A percentile compares a stretch with the other conserved stretches of the same genome.
These are phyloP conservation scores for Dioscorea alata DNA, from an alignment of 106 monocot genomes.

Conservation along the genomic window DNA sequence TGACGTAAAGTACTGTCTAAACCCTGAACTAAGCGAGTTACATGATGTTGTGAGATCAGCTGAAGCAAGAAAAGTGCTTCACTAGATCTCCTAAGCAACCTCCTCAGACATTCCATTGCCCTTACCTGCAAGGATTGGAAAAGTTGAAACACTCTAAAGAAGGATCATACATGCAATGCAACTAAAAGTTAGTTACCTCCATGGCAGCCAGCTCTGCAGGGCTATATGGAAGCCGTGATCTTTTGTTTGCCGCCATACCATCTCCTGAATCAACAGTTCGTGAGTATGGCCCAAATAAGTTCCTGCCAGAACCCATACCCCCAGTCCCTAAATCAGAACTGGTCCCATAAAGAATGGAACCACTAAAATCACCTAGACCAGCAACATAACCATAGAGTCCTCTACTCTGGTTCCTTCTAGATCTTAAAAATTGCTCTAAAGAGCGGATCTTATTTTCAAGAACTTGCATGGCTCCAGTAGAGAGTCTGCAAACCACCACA, in stretches of 20 bases:
- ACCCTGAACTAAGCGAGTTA: slow-evolving; percentile 68
- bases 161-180: neutral
- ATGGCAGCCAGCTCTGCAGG: slow-evolving; percentile 85
- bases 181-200: slow-evolving; percentile 52
- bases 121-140: slow-evolving; percentile 48
- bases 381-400: slow-evolving; percentile 96
- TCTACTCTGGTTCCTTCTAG: slow-evolving; percentile 85
- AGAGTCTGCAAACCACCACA: slow-evolving; percentile 62
- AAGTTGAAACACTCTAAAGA: slow-evolving; percentile 1
- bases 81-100: slow-evolving; percentile 87
- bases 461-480: slow-evolving; percentile 52
- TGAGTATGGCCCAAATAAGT: slow-evolving; percentile 18
- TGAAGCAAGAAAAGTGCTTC: slow-evolving; percentile 97
- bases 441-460: slow-evolving; percentile 81
- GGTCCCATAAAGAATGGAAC: slow-evolving; percentile 69
- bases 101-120: slow-evolving; percentile 93
- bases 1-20: slow-evolving; percentile 50
- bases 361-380: slow-evolving; percentile 67
- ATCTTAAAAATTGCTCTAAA: slow-evolving; percentile 82
- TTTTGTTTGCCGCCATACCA: slow-evolving; percentile 39
- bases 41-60: slow-evolving; percentile 83
- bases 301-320: slow-evolving; percentile 23
- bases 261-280: slow-evolving; percentile 24
- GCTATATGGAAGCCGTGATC: slow-evolving; percentile 53
- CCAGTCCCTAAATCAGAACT: slow-evolving; percentile 25